phyloP scores from a whole-genome alignment of 2,329 filamentous ascomycete species.

The Zelopaecilomyces penicillatus region DNA sequence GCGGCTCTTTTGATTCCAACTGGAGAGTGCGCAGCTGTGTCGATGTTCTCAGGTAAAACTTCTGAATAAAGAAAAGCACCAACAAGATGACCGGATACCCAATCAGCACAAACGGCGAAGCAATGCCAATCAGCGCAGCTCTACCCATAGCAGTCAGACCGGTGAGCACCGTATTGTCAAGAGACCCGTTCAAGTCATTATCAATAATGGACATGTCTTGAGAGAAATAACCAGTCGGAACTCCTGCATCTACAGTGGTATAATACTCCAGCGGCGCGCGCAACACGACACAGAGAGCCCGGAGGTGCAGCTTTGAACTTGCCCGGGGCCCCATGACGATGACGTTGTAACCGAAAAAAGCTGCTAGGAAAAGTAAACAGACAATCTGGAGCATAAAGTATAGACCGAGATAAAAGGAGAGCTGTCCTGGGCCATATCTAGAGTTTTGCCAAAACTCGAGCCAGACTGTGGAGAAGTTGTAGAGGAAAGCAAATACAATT shows the following conservation, averaged over 20 bases:
- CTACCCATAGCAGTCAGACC: conserved; percentile 2
- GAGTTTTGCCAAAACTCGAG: conserved; percentile 28
- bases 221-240: conserved; percentile 35
- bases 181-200: conserved; percentile 25
- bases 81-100: conserved; percentile 40
- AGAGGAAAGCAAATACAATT: conserved; percentile 17
- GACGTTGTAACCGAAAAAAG: conserved; percentile 15
- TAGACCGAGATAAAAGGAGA: conserved; percentile 23
- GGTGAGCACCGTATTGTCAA: conserved; percentile 21
- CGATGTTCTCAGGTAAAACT: conserved; percentile 51
- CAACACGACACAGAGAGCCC: conserved; percentile 24
- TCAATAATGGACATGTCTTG: conserved; percentile 37
- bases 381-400: conserved; percentile 16
- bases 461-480: conserved; percentile 28
- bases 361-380: conserved; percentile 2
- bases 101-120: conserved; percentile 36
- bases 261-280: conserved; percentile 34
- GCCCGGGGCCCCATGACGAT: conserved; percentile 18
- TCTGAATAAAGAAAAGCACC: conserved; percentile 43
- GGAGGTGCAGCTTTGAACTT: conserved; percentile 24
- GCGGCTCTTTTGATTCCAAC: conserved; percentile 50
- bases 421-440: conserved; percentile 4
- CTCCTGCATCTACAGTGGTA: conserved; percentile 31
- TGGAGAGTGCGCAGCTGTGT: conserved; percentile 52
- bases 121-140: conserved; percentile 37